Evolutionary conservation across 169 alveolate genomes (phyloP), one percentile per base, ranked within the genome.

Genomic region (Neospora caninum): DNA sequence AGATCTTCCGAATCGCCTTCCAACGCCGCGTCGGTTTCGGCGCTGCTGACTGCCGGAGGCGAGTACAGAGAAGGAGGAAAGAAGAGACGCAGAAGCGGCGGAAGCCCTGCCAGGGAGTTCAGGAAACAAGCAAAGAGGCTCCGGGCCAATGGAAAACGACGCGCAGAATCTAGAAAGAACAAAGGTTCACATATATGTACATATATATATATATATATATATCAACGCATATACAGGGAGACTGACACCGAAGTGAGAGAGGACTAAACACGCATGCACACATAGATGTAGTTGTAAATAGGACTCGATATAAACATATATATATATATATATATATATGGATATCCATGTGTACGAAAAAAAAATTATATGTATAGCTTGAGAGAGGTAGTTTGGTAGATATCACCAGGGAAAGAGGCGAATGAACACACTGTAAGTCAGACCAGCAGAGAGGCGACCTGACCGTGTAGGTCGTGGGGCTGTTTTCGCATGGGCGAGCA

Each of bases 21-120:
- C 34, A 22, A 13, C 58, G 58, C 73, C 20, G 34, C 20, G 73
- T 64, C 73, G 16, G 31, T 29, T 27, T 22, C n/a, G 4, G 73
- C n/a, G n/a, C n/a, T 64, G 73, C 20, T 29, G 31, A 1, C 73
- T 1, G n/a, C 31, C 73, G 73, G 73, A 29, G 31, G 31, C 31
- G 73, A 7, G n/a, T 29, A 64, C 73, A 64, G 73, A 16, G 73
- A 64, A 6, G 73, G 73, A 16, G 86, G 86, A 25, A 78, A 78
- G 45, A 78, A 78, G 42, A 78, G 41, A n/a, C 86, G 86, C 45
- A 78, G 86, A n/a, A 78, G 86, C n/a, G 86, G 45, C 9, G 86
- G 86, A 36, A 78, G 31, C 31, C 86, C 86, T 78, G 86, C 27
- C 73, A 73, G 39, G n/a, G 18, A 73, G 39, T 9, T 31, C 1